Evolutionary conservation across 805 yeast genomes (phyloP), one percentile per base, ranked within the genome.

Genomic region (Suhomyces sp.): DNA sequence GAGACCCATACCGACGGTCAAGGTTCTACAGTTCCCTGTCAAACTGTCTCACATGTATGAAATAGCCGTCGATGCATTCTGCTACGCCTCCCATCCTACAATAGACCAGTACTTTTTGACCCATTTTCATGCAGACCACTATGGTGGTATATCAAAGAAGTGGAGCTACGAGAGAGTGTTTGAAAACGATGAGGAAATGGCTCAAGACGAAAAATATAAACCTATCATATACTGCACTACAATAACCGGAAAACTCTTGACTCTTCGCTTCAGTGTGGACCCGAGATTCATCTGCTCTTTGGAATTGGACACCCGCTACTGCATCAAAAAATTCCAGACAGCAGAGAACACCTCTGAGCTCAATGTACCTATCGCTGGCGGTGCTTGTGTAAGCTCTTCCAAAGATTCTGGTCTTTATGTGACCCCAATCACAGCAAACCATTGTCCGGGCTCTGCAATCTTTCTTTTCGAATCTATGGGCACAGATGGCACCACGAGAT

Each of bases 51-150:
- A 54, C 10, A 61, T 63, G 43, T 69, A 75, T 50, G 58, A 81
- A 2, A 79, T 85, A 0, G 60, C 77, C 2, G 89, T 87, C 22
- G 94, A 87, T 68, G 91, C 91, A 0, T 82, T 87, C 67, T 70
- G 77, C 61, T 82, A 67, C 57, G 71, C 75, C 7, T 74, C 79
- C 0, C 74, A 80, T 54, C 71, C 70, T 0, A 63, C 67, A 1
- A 79, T 86, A 5, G 54, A 66, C 2, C 73, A 76, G 43, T 87
- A 87, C 66, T 81, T 86, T 55, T 68, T 88, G 22, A 79, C 90
- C 0, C 99, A 94, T 71, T 93, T 88, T 71, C 99, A 94, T 66
- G 75, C 96, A 0, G 99, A 94, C 65, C 99, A 94, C 65, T 94
- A 94, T 63, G 90, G 89, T 3, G 98, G 99, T 0, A 68, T 94